A percentile compares a stretch with the other conserved stretches of the same genome.
phyloP scores from a whole-genome alignment of 2,329 filamentous ascomycete genomes.

The Torrubiella hemipterigena region DNA sequence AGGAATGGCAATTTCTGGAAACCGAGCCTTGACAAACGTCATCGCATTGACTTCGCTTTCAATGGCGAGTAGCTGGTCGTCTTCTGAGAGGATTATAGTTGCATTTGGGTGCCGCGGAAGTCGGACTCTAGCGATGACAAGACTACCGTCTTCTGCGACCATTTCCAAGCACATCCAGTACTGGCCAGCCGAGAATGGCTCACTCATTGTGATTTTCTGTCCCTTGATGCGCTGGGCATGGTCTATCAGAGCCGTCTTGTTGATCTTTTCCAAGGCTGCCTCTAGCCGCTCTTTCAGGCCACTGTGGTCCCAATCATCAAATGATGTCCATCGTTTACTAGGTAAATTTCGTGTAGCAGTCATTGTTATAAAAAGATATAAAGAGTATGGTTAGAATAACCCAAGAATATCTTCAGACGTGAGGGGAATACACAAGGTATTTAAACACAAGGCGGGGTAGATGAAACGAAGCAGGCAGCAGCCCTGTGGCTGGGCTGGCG shows the following conservation, averaged over 20 bases:
- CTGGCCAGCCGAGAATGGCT: slow-evolving; percentile 17
- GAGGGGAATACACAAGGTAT: too few species aligned
- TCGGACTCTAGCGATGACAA: slow-evolving; percentile 13
- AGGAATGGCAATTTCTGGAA: slow-evolving; percentile 7
- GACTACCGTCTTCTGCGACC: slow-evolving; percentile 9
- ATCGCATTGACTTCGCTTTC: slow-evolving; percentile 12
- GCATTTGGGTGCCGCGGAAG: slow-evolving; percentile 12
- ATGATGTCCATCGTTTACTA: slow-evolving; percentile 7
- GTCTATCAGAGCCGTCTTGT: slow-evolving; percentile 9
- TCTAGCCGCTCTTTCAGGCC: slow-evolving; percentile 12
- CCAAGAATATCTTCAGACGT: too few species aligned
- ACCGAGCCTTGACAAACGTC: slow-evolving; percentile 8
- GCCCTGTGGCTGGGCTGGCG: too few species aligned
- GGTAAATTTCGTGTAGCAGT: slow-evolving; percentile 4
- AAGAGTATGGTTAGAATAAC: too few species aligned
- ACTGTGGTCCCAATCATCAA: slow-evolving; percentile 12
- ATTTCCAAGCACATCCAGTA: slow-evolving; percentile 15
- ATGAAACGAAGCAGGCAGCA: too few species aligned
- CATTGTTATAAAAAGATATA: too few species aligned
- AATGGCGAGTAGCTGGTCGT: slow-evolving; percentile 8
- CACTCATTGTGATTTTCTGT: slow-evolving; percentile 14
- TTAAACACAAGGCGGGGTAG: too few species aligned
- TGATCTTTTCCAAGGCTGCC: slow-evolving; percentile 5
- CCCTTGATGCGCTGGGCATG: slow-evolving; percentile 11
- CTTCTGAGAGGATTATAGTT: slow-evolving; percentile 2